Conservation (phyloP, 2,329 filamentous ascomycete species). For the Purpureocillium lavendulum region DNA sequence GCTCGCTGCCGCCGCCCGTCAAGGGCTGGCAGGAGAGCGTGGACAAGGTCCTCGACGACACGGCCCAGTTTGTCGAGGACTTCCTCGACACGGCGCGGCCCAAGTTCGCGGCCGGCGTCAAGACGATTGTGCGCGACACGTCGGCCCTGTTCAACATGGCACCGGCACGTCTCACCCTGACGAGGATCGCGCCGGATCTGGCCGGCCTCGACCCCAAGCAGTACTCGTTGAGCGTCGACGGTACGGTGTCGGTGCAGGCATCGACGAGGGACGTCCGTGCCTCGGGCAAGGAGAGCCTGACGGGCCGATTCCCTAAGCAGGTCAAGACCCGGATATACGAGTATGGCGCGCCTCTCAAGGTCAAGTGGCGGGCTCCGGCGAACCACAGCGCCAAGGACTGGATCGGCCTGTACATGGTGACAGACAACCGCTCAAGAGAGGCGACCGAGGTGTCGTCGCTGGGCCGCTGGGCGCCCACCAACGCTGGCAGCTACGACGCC, state of each 20-base stretch:
- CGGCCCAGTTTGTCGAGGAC: constrained; percentile 83
- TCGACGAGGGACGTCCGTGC: constrained; percentile 45
- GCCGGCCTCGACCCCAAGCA: constrained; percentile 71
- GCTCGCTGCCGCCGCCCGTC: constrained; percentile 75
- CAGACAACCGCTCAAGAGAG: constrained; percentile 82
- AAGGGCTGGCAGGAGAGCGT: constrained; percentile 78
- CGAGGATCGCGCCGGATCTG: constrained; percentile 68
- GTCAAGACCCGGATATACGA: constrained; percentile 73
- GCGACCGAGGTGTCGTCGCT: constrained; percentile 76
- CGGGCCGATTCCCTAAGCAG: constrained; percentile 58
- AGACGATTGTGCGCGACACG: constrained; percentile 80
- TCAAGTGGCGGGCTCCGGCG: constrained; percentile 82
- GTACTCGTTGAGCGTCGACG: constrained; percentile 70
- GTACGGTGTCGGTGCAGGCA: constrained; percentile 45
- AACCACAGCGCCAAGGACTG: constrained; percentile 89
- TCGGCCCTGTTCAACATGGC: constrained; percentile 83
- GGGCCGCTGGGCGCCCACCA: constrained; percentile 83
- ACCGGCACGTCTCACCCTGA: constrained; percentile 77
- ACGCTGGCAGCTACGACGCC: constrained; percentile 67
- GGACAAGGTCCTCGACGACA: constrained; percentile 79
- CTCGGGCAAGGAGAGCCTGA: constrained; percentile 65
- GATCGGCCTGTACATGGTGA: constrained; percentile 94
- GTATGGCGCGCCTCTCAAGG: constrained; percentile 82
- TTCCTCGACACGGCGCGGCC: constrained; percentile 79
- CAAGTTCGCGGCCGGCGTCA: constrained; percentile 78